Base-by-base conservation (phyloP, 1,139 yeast genomes). In the Hyphopichia pseudoburtonii region DNA sequence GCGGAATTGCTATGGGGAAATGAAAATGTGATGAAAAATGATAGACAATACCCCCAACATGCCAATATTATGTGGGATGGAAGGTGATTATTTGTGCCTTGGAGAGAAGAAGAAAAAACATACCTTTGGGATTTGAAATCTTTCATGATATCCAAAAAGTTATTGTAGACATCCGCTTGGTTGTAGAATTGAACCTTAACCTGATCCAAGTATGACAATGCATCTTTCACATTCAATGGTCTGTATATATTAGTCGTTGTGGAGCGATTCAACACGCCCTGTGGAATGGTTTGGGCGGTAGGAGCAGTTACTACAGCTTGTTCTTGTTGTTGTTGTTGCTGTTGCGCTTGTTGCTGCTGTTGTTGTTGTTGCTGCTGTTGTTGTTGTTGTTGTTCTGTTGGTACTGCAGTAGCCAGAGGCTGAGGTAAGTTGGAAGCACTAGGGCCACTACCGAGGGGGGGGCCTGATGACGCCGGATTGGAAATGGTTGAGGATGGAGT, bases 121-220 rank as follows among this genome's bases (percentile, higher is more conserved):
- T 62, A 76, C 70, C 80, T 79, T 65, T 90, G 97, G 34, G 95
- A 85, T 67, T 94, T 92, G 70, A 94, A 94, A 57, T 94, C 98
- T 64, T 92, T 92, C 99, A 92, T 92, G 46, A 92, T 92, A 59
- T 94, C 99, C 55, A 92, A 75, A 56, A 92, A 92, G 59, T 87
- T 90, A 60, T 92, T 94, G 70, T 94, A 92, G 35, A 94, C 96
- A 56, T 90, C 97, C 1, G 97, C 95, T 63, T 92, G 95, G 48
- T 81, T 78, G 60, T 79, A 86, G 62, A 92, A 92, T 61, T 90
- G 97, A 38, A 85, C 79, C 60, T 94, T 94, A 42, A 92, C 98
- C 63, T 89, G 96, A 59, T 94, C 98, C 51, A 92, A 75, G 57
- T 94, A 92, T 9, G 96, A 83, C 47, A 92, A 72, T 3, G 99